Conservation (phyloP, 2,329 filamentous ascomycete genomes). For the Hypoxylon sp. region DNA sequence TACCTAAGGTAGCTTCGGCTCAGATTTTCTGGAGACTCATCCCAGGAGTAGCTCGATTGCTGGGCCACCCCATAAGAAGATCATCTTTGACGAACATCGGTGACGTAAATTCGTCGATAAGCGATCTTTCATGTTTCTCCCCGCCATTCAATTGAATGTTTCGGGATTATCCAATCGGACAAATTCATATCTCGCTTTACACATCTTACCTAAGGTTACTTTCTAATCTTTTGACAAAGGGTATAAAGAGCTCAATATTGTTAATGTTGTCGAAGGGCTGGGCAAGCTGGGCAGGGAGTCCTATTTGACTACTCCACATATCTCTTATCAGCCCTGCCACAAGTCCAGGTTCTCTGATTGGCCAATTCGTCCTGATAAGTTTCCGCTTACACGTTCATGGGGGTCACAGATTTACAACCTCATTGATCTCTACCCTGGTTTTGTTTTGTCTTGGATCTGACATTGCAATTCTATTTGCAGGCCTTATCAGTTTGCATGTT, state of each 20-base stretch:
- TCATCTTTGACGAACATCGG: constrained; percentile 1
- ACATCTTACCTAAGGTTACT: constrained; percentile 1
- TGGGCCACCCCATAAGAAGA: not conserved
- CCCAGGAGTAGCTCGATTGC: not conserved
- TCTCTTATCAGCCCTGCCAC: constrained; percentile 33
- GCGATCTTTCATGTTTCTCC: not conserved
- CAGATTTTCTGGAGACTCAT: not conserved
- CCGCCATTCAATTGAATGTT: not conserved
- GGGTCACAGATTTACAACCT: constrained; percentile 39
- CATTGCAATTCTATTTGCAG: constrained; percentile 38
- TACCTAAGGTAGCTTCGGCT: not conserved
- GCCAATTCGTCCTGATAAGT: constrained; percentile 40
- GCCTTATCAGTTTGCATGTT: constrained; percentile 32
- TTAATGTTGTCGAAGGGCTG: constrained; percentile 7
- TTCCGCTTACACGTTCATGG: constrained; percentile 42
- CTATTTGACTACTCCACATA: constrained; percentile 11
- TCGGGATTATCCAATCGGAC: constrained; percentile 24
- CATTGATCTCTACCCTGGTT: constrained; percentile 33
- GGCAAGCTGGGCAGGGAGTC: constrained; percentile 8
- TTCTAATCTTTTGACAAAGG: not conserved
- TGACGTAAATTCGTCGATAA: constrained; percentile 14
- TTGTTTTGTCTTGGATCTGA: constrained; percentile 40
- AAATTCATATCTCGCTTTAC: not conserved
- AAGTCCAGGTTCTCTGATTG: constrained; percentile 25
- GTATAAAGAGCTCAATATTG: constrained; percentile 10